Evolutionary conservation across 495 filamentous ascomycete species (phyloP), one percentile per base, ranked within the genome.

Genomic region (Xylaria curta): DNA sequence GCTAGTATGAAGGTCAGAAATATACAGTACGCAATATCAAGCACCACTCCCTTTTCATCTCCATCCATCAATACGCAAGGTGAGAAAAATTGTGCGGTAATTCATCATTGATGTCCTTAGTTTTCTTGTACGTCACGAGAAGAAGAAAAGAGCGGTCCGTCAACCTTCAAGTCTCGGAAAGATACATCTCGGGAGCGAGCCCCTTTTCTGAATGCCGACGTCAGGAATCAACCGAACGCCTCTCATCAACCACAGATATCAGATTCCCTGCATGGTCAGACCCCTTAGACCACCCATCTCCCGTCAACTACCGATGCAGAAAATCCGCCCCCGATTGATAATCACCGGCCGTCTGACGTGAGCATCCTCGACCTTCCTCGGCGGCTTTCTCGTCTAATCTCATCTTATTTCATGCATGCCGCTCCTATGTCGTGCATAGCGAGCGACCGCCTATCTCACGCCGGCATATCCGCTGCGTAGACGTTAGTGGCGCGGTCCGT

Each of bases 321-420:
- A 28, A 53, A 19, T 0, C 31, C 33, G 49, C 38, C 60, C 38
- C 28, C 47, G 65, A 56, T 67, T 67, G 49, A 56, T 67, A 56
- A 67, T 54, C 49, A 67, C 12, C 7, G 15, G 31, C 44, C 47
- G 49, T 67, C 65, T 67, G 65, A 67, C 65, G 65, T 67, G 65
- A 67, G 65, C 65, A 26, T 28, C 46, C n/a, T 44, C 33, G n/a
- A 38, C 65, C 36, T 28, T 13, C 15, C 21, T 56, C 47, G 49
- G 31, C 47, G 65, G 65, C 64, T 66, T 67, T 56, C 60, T 63
- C 58, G 58, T 21, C 33, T 60, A 36, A 36, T 60, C 58, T 66
- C 63, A 33, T 42, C 63, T 67, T 33, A 44, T 56, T n/a, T 26
- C 65, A 42, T 67, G 49, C 65, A 67, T 28, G 65, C 58, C 49